phyloP scores from a whole-genome alignment of 441 rosid genomes.

The Pelargonium cotyledonis region DNA sequence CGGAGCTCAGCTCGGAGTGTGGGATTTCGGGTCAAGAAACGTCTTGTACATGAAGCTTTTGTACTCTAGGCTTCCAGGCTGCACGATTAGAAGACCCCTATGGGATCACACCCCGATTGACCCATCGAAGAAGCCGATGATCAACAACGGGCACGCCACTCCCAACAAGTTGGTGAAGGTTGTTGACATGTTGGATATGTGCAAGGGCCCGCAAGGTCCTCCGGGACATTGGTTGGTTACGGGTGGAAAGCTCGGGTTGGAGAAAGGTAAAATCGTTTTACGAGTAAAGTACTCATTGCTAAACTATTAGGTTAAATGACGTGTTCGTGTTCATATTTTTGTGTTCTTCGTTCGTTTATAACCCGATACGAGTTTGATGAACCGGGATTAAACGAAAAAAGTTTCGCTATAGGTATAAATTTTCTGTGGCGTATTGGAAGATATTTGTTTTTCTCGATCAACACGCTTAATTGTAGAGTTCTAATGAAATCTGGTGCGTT shows the following conservation, averaged over 20 bases:
- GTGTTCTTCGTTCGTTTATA: too few relatives aligned
- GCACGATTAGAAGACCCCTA: conserved; percentile 66
- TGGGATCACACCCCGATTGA: conserved; percentile 64
- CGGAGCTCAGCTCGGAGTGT: conserved; percentile 75
- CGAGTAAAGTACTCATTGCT: conserved; percentile 70
- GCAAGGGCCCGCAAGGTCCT: conserved; percentile 59
- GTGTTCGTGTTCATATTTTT: too few relatives aligned
- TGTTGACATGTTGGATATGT: conserved; percentile 60
- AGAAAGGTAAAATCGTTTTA: conserved; percentile 63
- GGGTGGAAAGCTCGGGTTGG: conserved; percentile 73
- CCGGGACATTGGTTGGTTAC: conserved; percentile 88
- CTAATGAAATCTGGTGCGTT: too few relatives aligned
- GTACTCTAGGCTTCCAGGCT: conserved; percentile 69
- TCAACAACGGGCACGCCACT: too few relatives aligned
- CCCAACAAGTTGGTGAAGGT: conserved; percentile 47
- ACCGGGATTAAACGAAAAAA: too few relatives aligned
- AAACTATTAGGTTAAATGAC: conserved; percentile 33
- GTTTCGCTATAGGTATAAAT: too few relatives aligned
- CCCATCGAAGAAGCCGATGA: too few relatives aligned
- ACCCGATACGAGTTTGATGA: too few relatives aligned
- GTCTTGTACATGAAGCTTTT: conserved; percentile 63
- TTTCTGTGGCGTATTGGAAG: too few relatives aligned
- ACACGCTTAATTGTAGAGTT: too few relatives aligned
- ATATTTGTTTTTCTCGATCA: too few relatives aligned
- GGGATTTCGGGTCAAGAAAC: conserved; percentile 69